A percentile compares a stretch with the other conserved stretches of the same genome.
Evolutionary conservation across 148 eudicot species (phyloP).

Genomic region (Fagopyrum tataricum): DNA sequence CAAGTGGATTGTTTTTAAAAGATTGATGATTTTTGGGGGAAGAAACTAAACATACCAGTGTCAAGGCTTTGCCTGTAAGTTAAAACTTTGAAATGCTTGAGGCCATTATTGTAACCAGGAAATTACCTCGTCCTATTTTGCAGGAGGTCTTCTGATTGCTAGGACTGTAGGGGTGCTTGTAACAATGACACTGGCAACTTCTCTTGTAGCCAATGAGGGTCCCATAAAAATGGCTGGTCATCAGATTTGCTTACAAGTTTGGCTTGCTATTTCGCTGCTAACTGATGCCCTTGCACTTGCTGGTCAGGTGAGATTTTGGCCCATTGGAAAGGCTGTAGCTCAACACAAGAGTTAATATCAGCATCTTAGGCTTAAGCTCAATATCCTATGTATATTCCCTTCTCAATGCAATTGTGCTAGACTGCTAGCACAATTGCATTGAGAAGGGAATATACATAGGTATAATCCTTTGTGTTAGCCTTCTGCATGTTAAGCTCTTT

Average conservation of each 20-base stretch:
- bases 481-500: not conserved
- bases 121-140: conserved; percentile 8
- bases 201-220: conserved; percentile 88
- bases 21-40: not conserved
- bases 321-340: conserved; percentile 5
- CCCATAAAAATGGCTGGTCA: conserved; percentile 87
- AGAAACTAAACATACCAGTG: not conserved
- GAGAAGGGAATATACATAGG: not conserved
- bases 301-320: conserved; percentile 53
- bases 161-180: conserved; percentile 76
- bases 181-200: conserved; percentile 77
- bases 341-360: not conserved
- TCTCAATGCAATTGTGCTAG: not conserved
- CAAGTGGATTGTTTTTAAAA: not conserved
- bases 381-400: not conserved
- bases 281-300: conserved; percentile 97
- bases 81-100: not conserved
- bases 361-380: not conserved
- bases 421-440: not conserved
- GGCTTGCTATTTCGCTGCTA: conserved; percentile 91
- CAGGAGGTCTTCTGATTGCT: conserved; percentile 74
- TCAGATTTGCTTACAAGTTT: conserved; percentile 80
- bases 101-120: not conserved
- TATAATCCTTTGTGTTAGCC: not conserved
- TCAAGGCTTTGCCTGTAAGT: not conserved